Evolutionary conservation across 495 filamentous ascomycete genomes (phyloP).

Genomic region (Penicillium malachiteum): DNA sequence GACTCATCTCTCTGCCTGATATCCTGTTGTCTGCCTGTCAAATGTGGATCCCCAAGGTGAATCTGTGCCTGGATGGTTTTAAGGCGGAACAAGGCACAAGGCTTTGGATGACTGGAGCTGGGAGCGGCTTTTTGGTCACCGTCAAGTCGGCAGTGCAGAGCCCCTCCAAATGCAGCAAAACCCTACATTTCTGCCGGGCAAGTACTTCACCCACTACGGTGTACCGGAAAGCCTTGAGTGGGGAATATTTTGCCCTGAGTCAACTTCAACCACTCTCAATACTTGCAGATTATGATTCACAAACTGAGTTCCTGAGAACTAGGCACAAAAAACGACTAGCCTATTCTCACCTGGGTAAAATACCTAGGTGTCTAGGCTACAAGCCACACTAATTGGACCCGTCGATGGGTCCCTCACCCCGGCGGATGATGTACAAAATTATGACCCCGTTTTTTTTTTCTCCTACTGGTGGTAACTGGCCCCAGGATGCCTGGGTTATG

Average conservation of each 20-base stretch:
- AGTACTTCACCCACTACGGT: constrained; percentile 10
- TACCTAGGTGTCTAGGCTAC: constrained; percentile 5
- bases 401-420: background rate
- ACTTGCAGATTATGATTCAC: constrained; percentile 12
- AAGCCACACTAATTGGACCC: constrained; percentile 10
- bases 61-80: constrained; percentile 4
- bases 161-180: constrained; percentile 1
- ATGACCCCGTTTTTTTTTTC: background rate
- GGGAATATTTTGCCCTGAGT: background rate
- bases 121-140: constrained; percentile 9
- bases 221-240: constrained; percentile 16
- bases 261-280: background rate
- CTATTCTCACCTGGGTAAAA: constrained; percentile 11
- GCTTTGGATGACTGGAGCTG: background rate
- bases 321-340: constrained; percentile 6
- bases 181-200: constrained; percentile 14
- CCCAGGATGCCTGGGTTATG: constrained; percentile 1
- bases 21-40: background rate
- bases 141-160: constrained; percentile 12
- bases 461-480: background rate
- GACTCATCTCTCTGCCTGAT: background rate
- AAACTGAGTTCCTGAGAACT: constrained; percentile 11
- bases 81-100: constrained; percentile 26
- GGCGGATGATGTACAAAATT: background rate
- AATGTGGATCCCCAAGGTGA: background rate